Base-by-base conservation (phyloP, 2,329 filamentous ascomycete genomes). In the Ophiostoma quercus region DNA sequence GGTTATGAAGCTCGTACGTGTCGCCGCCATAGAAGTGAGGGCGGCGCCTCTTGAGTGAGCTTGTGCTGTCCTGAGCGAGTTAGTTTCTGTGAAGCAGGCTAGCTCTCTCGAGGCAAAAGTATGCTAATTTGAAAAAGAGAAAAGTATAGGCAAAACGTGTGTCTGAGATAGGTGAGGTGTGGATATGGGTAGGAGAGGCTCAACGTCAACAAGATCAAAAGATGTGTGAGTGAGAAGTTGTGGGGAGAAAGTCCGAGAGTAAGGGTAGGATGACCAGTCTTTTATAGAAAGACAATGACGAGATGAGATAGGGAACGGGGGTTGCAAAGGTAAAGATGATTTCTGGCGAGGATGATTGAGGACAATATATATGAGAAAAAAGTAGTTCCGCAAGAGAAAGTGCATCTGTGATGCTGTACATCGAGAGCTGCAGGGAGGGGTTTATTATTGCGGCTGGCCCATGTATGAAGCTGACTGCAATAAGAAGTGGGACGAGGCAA, bases 41-140 rank as follows among this genome's bases (percentile, higher is more conserved):
- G 77, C 81, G 79, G 71, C 81, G 81, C 77, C 81, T 82, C 77
- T 80, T 82, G 73, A 80, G 76, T 74, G 70, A 60, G 34, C 78
- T 77, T 76, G 76, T 77, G 34, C 34, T n/a, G 43, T 73, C 73
- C 73, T 73, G 25, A 9, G 34, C 1, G 19, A 39, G 9, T 65
- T 39, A 65, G 34, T 25, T n/a, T 39, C n/a, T 12, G 12, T n/a
- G 19, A 34, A 41, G 19, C 34, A n/a, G 34, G 19, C 60, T 8
- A 63, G 6, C 19, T 3, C 11, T 63, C 37, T 6, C 16, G 32
- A 63, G 32, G 6, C 32, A 37, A 25, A 60, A 2, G 57, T 32
- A 12, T 16, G 22, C 12, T 32, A 1, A 3, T 32, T 2, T 47
- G 43, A 6, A 47, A 8, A 47, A 47, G 14, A 47, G n/a, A n/a